A percentile compares a stretch with the other conserved stretches of the same genome.
phyloP scores from a whole-genome alignment of 2,329 filamentous ascomycete genomes.

The Malbranchea cinnamomea region DNA sequence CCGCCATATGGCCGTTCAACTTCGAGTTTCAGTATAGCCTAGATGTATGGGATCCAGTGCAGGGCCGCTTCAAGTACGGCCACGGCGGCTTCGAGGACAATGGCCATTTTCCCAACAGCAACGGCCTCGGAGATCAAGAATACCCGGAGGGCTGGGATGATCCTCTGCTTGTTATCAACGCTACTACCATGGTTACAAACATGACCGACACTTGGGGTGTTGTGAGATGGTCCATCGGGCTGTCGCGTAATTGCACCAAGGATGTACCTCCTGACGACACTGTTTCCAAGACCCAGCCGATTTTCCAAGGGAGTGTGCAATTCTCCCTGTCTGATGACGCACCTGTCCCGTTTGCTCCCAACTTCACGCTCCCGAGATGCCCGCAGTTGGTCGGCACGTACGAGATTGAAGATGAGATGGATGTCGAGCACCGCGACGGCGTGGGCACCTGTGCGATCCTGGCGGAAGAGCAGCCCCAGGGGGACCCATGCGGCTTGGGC shows the following conservation, averaged over 20 bases:
- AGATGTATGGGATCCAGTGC: not conserved
- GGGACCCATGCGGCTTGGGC: too few relatives aligned
- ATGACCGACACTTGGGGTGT: not conserved
- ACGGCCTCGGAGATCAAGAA: not conserved
- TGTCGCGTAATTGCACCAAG: not conserved
- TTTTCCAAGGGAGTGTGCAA: not conserved
- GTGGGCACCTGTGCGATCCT: too few relatives aligned
- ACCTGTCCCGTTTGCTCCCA: too few relatives aligned
- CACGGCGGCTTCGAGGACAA: not conserved
- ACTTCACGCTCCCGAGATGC: too few relatives aligned
- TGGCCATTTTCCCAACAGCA: not conserved
- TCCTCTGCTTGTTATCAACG: not conserved
- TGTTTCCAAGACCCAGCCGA: not conserved
- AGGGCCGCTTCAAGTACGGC: not conserved
- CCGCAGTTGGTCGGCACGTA: too few relatives aligned
- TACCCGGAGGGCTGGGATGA: not conserved
- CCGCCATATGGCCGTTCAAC: constrained; percentile 2
- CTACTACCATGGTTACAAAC: not conserved
- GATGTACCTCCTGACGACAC: not conserved
- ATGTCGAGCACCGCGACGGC: too few relatives aligned
- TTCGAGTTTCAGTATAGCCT: not conserved
- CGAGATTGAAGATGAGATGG: too few relatives aligned
- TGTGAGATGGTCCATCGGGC: not conserved
- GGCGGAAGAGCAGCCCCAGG: too few relatives aligned
- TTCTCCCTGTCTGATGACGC: not conserved